Conservation (phyloP, 2,329 filamentous ascomycete genomes). For the Sporothrix sp. region DNA sequence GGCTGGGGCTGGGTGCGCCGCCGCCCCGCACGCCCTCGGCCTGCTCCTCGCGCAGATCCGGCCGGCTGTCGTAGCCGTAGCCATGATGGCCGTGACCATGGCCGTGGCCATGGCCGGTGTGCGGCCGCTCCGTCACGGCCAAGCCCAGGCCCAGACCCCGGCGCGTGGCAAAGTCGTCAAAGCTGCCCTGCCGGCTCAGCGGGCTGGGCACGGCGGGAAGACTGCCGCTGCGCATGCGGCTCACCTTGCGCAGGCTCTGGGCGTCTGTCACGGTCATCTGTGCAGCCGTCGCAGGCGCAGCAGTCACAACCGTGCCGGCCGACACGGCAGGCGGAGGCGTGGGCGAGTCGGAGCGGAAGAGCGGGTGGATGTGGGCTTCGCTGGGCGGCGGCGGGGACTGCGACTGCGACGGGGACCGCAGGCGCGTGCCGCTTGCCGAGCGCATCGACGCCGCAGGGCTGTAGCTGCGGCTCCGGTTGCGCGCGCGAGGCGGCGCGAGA, state of each 20-base stretch:
- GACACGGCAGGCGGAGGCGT: slow-evolving; percentile 50
- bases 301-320: slow-evolving; percentile 61
- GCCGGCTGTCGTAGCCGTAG: too few relatives aligned
- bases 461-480: slow-evolving; percentile 40
- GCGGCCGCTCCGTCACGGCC: slow-evolving; percentile 10
- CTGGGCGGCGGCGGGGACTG: slow-evolving; percentile 27
- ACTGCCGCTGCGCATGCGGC: slow-evolving; percentile 47
- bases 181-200: slow-evolving; percentile 39
- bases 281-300: slow-evolving; percentile 54
- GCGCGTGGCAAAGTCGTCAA: slow-evolving; percentile 35
- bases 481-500: slow-evolving; percentile 38
- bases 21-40: background rate
- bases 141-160: background rate
- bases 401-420: slow-evolving; percentile 20
- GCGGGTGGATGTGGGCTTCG: slow-evolving; percentile 66
- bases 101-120: slow-evolving; percentile 1
- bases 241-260: slow-evolving; percentile 40
- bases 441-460: slow-evolving; percentile 31
- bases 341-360: slow-evolving; percentile 65
- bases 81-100: too few relatives aligned
- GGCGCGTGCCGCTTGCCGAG: slow-evolving; percentile 10
- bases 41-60: background rate
- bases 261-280: slow-evolving; percentile 47
- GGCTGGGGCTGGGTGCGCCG: background rate
- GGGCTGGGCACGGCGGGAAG: slow-evolving; percentile 38